Evolutionary conservation across 306 rosid species (phyloP), one percentile per base, ranked within the genome.

Genomic region (Cucurbita moschata): DNA sequence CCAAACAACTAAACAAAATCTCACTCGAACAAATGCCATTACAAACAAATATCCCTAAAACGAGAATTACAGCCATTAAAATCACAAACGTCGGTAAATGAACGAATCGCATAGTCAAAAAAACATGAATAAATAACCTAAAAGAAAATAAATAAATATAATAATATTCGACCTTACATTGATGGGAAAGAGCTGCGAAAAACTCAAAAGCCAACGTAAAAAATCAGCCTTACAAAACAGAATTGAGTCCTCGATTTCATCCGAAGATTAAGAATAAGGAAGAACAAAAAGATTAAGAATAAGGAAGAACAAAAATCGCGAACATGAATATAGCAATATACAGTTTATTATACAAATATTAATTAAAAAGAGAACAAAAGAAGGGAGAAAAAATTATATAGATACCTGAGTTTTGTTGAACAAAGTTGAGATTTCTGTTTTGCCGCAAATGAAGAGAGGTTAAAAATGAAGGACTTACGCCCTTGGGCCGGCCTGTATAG

Each of bases 321-420:
- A 65, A 65, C 23, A 65, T 43, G 43, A 14, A 35, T 35, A 35
- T 60, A 35, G 6, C 35, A 35, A 37, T 40, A 65, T n/a, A 46
- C 8, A 42, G 51, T 43, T 7, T 43, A 43, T 43, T 43, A 7
- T 50, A 50, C 54, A 14, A 14, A 50, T 50, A 14, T 50, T 4
- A 50, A 50, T 50, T 50, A 50, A 50, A 14, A 49, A 49, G 74
- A 65, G 50, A 40, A 64, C 1, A 66, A 66, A 14, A 66, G 49
- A 19, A n/a, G n/a, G n/a, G 16, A 67, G 4, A 46, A 16, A 66
- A 40, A 21, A 21, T 21, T 30, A 30, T 30, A n/a, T 8, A 43
- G 71, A 37, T 10, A 43, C 80, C 82, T 67, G 72, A 40, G 54
- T 67, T 60, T n/a, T n/a, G n/a, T n/a, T n/a, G 44, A 67, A 67